Base-by-base conservation (phyloP, 208 protist genomes). In the Vickermania spadyakhi region DNA sequence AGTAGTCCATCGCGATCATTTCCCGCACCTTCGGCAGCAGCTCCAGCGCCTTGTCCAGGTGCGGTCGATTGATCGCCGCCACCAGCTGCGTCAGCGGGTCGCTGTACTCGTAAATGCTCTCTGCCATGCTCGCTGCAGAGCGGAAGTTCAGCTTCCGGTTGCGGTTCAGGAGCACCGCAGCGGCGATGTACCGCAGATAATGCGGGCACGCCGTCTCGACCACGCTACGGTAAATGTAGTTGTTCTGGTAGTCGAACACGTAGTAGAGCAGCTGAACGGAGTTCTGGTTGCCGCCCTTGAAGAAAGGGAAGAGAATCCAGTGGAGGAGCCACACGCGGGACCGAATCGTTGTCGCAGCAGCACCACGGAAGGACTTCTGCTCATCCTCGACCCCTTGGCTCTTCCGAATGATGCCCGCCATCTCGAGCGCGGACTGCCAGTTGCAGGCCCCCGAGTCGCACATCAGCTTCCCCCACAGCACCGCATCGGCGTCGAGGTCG, bases 231-330 rank as follows among this genome's bases (percentile, higher is more conserved):
- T 94, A 94, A 4, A 83, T 65, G 56, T 70, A 70, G 61, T 88
- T 69, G 58, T 64, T 73, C 58, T 75, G 75, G 57, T 78, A 68
- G 65, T 91, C 86, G 61, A 94, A 94, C 66, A 91, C 64, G 74
- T 85, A 87, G 70, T 83, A 81, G 30, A 94, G 72, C 50, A 94
- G 56, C 56, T 91, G 71, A 36, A 82, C 62, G 22, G 84, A 77
- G 72, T 89, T 86, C 70, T 91, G 81, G 52, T 64, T 75, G 50
- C 82, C 84, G 26, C 84, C 83, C 74, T 91, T 93, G 77, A 96
- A 96, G 71, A 91, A 94, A n/a, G 89, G 77, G 65, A 96, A 96
- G 52, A 96, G 81, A 18, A 89, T 79, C 87, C 87, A 93, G 71
- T 96, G 90, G 60, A 96, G 73, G 54, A 96, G 71, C 86, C 85